Percentiles rank a stretch among this genome's conserved stretches.
phyloP scores from a whole-genome alignment of 2,329 filamentous ascomycete species.

The Aureobasidium sp. region DNA sequence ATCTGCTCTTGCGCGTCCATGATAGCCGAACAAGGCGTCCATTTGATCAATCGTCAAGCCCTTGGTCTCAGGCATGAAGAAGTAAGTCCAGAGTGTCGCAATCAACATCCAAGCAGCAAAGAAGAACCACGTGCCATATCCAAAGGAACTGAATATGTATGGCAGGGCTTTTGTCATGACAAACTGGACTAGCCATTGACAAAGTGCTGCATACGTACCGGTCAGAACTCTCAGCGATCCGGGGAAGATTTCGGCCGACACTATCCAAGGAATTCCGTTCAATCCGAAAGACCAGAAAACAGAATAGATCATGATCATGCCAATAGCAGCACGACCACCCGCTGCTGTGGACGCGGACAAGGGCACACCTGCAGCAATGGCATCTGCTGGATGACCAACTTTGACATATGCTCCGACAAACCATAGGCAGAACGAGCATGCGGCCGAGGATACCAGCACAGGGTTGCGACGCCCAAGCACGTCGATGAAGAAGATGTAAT shows the following conservation, averaged over 20 bases:
- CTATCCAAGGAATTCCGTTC: slow-evolving; percentile 39
- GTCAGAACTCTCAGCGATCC: slow-evolving; percentile 34
- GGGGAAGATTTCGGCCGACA: slow-evolving; percentile 39
- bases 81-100: slow-evolving; percentile 34
- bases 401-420: slow-evolving; percentile 33
- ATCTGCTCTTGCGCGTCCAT: neutral
- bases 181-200: slow-evolving; percentile 31
- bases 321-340: slow-evolving; percentile 34
- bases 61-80: slow-evolving; percentile 36
- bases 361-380: slow-evolving; percentile 22
- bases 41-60: slow-evolving; percentile 34
- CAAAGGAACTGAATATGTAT: slow-evolving; percentile 34
- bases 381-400: slow-evolving; percentile 23
- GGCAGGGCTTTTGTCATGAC: slow-evolving; percentile 36
- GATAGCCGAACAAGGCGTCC: slow-evolving; percentile 31
- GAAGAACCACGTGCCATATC: slow-evolving; percentile 36
- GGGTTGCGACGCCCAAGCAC: slow-evolving; percentile 32
- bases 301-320: slow-evolving; percentile 37
- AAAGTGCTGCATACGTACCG: slow-evolving; percentile 28
- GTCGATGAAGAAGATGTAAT: slow-evolving; percentile 34
- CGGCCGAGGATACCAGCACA: slow-evolving; percentile 31
- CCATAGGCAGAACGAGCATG: slow-evolving; percentile 32
- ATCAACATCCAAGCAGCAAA: slow-evolving; percentile 33
- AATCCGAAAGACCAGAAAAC: slow-evolving; percentile 34
- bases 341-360: slow-evolving; percentile 30